Percentiles rank a stretch among this genome's conserved stretches.
These are phyloP conservation scores for Tagetes erecta DNA, from an alignment of 129 eudicot species.

Conservation along the genomic window DNA sequence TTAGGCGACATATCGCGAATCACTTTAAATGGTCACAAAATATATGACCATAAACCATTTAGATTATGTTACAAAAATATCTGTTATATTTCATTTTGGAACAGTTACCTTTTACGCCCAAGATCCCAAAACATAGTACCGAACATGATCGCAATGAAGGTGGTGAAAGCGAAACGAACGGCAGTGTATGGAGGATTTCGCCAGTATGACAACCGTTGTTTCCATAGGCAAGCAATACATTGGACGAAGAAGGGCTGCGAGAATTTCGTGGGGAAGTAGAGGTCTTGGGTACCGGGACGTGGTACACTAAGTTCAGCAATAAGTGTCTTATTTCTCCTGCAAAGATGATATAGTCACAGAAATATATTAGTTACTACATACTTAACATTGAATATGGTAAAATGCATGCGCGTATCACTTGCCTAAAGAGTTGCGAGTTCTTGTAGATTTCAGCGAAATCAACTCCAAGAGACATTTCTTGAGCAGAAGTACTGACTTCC, in stretches of 20 bases:
- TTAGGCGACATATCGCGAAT: no score
- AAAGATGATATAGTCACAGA: neutral
- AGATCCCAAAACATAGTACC: conserved; percentile 85
- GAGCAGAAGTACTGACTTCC: conserved; percentile 52
- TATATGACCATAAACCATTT: no score
- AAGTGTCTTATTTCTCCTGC: conserved; percentile 53
- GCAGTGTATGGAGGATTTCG: conserved; percentile 82
- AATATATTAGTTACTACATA: no score
- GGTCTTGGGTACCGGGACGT: conserved; percentile 55
- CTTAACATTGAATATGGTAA: neutral
- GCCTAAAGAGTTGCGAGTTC: conserved; percentile 54
- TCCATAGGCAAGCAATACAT: conserved; percentile 78
- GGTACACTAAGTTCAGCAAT: conserved; percentile 59
- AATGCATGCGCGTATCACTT: neutral
- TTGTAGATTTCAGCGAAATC: conserved; percentile 54
- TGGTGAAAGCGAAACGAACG: conserved; percentile 64
- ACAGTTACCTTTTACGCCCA: conserved; percentile 59
- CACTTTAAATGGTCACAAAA: no score
- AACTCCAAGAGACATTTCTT: conserved; percentile 49
- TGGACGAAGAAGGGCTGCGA: conserved; percentile 66
- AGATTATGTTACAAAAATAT: no score
- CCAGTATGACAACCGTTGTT: conserved; percentile 83
- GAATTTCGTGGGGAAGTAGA: conserved; percentile 58
- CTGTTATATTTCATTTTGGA: neutral
- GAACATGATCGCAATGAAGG: conserved; percentile 52